phyloP scores from a whole-genome alignment of 768 basidiomycete genomes.

The Boletus huronensis region DNA sequence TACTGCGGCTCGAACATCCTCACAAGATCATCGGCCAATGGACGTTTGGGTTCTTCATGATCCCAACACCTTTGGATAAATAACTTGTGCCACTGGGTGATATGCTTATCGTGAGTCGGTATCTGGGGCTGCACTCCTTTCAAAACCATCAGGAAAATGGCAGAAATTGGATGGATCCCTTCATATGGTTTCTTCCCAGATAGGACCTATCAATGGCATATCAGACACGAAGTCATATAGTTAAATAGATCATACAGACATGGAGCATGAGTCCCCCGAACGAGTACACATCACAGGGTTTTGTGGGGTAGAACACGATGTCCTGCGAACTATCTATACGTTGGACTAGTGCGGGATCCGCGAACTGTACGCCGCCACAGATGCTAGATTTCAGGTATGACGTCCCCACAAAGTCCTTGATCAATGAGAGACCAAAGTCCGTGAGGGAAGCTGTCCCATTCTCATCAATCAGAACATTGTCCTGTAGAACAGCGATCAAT shows the following conservation, averaged over 20 bases:
- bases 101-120: neutral
- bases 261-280: slow-evolving; percentile 37
- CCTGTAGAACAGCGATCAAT: slow-evolving; percentile 10
- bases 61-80: slow-evolving; percentile 21
- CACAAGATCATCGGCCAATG: slow-evolving; percentile 10
- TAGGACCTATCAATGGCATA: slow-evolving; percentile 12
- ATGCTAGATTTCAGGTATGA: slow-evolving; percentile 32
- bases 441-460: slow-evolving; percentile 41
- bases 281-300: slow-evolving; percentile 27
- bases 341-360: slow-evolving; percentile 36
- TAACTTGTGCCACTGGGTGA: neutral
- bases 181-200: slow-evolving; percentile 20
- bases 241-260: slow-evolving; percentile 12
- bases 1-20: neutral
- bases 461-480: slow-evolving; percentile 43
- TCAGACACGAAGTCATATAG: slow-evolving; percentile 5
- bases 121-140: slow-evolving; percentile 14
- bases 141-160: neutral
- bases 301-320: slow-evolving; percentile 10
- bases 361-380: slow-evolving; percentile 43
- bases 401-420: slow-evolving; percentile 26
- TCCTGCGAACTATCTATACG: neutral
- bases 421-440: slow-evolving; percentile 43
- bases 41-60: slow-evolving; percentile 13
- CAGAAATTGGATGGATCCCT: neutral